Conservation (phyloP, 768 basidiomycete species). For the Tricholoma saponaceum region DNA sequence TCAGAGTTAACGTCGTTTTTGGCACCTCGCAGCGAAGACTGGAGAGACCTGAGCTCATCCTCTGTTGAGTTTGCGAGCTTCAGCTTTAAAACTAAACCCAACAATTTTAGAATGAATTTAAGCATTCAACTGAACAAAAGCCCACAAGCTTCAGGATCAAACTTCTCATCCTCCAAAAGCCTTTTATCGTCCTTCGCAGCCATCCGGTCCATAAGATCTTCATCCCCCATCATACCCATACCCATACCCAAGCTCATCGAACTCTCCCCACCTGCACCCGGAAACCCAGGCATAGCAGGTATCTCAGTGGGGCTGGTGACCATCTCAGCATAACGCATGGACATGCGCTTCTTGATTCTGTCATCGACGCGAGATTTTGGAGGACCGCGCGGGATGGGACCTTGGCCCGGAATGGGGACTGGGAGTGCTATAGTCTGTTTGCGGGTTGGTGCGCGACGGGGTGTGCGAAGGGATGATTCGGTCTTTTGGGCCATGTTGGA, state of each 20-base stretch:
- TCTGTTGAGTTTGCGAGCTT: slow-evolving; percentile 89
- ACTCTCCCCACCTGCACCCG: slow-evolving; percentile 43
- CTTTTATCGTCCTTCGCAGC: slow-evolving; percentile 57
- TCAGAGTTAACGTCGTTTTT: slow-evolving; percentile 75
- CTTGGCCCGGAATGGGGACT: slow-evolving; percentile 13
- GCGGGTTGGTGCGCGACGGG: slow-evolving; percentile 19
- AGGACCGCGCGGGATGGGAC: slow-evolving; percentile 34
- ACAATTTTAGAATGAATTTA: slow-evolving; percentile 12
- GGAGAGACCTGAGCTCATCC: slow-evolving; percentile 70
- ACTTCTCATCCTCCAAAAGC: slow-evolving; percentile 69
- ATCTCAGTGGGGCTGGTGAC: slow-evolving; percentile 59
- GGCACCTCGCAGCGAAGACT: slow-evolving; percentile 67
- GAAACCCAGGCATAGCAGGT: slow-evolving; percentile 50
- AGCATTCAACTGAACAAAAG: slow-evolving; percentile 8
- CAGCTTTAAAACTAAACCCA: slow-evolving; percentile 61
- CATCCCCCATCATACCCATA: slow-evolving; percentile 33
- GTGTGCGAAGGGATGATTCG: slow-evolving; percentile 18
- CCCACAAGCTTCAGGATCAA: slow-evolving; percentile 89
- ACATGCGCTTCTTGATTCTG: slow-evolving; percentile 96
- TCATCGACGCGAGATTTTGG: slow-evolving; percentile 68
- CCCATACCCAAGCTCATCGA: slow-evolving; percentile 19
- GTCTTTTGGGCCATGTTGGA: slow-evolving; percentile 10
- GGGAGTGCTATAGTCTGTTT: slow-evolving; percentile 16
- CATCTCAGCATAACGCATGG: slow-evolving; percentile 88
- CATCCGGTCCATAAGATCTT: slow-evolving; percentile 41